These are phyloP conservation scores for Helicocarpus griseus DNA, from an alignment of 2,329 filamentous ascomycete genomes.

Conservation along the genomic window DNA sequence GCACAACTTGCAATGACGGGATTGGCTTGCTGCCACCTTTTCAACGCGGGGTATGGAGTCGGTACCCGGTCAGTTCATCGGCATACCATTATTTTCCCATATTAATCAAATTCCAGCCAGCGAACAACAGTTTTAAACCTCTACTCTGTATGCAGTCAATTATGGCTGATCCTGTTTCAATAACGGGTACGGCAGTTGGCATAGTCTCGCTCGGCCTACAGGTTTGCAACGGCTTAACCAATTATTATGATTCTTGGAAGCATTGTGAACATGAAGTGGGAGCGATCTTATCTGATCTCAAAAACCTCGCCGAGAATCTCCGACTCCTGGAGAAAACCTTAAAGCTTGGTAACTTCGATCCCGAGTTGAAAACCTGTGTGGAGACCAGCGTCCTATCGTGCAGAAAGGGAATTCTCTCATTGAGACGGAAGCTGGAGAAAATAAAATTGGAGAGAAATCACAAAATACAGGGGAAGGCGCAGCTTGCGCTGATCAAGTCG, in stretches of 20 bases:
- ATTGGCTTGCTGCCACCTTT: too few species aligned
- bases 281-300: not conserved
- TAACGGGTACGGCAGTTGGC: not conserved
- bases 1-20: too few species aligned
- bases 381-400: not conserved
- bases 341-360: not conserved
- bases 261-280: not conserved
- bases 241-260: not conserved
- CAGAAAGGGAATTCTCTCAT: not conserved
- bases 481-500: not conserved
- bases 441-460: not conserved
- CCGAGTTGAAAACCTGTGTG: not conserved
- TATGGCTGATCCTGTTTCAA: not conserved
- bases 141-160: not conserved
- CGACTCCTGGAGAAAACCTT: not conserved
- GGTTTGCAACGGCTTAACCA: not conserved
- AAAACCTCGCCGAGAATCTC: not conserved
- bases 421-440: not conserved
- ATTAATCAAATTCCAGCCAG: too few species aligned
- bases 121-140: not conserved
- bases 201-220: not conserved
- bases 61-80: too few species aligned
- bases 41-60: too few species aligned
- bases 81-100: too few species aligned
- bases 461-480: not conserved